Percentiles rank a stretch among this genome's conserved stretches.
Evolutionary conservation across 805 yeast species (phyloP).

Genomic region (Debaryomyces castellii): DNA sequence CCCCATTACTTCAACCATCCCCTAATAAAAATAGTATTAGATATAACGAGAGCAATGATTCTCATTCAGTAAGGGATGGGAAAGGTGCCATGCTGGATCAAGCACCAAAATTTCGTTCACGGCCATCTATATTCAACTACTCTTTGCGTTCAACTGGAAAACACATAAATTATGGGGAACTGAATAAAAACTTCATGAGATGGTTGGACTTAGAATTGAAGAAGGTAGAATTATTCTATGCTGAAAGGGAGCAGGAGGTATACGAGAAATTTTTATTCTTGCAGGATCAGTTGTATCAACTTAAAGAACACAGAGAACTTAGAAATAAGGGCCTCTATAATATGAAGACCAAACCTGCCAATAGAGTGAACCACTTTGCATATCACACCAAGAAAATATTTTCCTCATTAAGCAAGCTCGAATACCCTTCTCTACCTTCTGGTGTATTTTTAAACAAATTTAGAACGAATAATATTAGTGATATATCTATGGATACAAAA

Average conservation of each 20-base stretch:
- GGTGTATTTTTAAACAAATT: conserved; percentile 25
- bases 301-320: conserved; percentile 50
- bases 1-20: conserved; percentile 21
- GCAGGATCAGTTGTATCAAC: conserved; percentile 67
- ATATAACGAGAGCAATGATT: background rate
- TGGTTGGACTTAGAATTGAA: conserved; percentile 67
- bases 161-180: conserved; percentile 28
- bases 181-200: conserved; percentile 48
- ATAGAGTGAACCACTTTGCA: conserved; percentile 29
- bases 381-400: conserved; percentile 24
- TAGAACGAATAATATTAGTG: conserved; percentile 7
- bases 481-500: conserved; percentile 10
- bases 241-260: conserved; percentile 58
- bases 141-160: conserved; percentile 15
- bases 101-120: too few species aligned
- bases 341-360: conserved; percentile 7
- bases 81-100: background rate
- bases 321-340: conserved; percentile 11
- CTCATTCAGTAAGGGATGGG: background rate
- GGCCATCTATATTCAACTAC: too few species aligned
- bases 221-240: conserved; percentile 63
- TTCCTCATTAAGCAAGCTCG: conserved; percentile 26
- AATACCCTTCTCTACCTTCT: conserved; percentile 43
- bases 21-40: background rate
- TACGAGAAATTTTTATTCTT: conserved; percentile 58